Evolutionary conservation across 2,329 filamentous ascomycete genomes (phyloP).

Genomic region (Penicillium frequentans): DNA sequence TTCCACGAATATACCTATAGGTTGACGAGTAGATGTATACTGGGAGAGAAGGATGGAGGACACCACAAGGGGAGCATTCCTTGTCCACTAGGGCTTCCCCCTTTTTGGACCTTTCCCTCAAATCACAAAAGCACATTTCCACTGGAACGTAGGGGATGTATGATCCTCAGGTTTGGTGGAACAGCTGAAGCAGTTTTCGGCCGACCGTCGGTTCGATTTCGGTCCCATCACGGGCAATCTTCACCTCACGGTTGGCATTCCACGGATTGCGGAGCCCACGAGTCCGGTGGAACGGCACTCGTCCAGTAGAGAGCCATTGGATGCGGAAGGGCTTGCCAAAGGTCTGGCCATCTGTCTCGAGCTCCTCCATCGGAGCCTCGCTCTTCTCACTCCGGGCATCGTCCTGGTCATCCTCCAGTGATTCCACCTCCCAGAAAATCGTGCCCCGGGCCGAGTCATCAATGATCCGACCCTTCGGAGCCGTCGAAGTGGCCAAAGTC

Average conservation of each 20-base stretch:
- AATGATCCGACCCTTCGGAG: slow-evolving; percentile 82
- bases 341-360: slow-evolving; percentile 56
- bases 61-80: neutral
- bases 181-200: slow-evolving; percentile 73
- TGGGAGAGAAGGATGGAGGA: neutral
- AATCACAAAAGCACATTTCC: neutral
- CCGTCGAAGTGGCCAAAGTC: slow-evolving; percentile 74
- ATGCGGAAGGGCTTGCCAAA: slow-evolving; percentile 92
- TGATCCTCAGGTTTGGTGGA: slow-evolving; percentile 53
- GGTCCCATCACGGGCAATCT: slow-evolving; percentile 92
- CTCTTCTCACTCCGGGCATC: slow-evolving; percentile 43
- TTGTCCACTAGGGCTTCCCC: neutral
- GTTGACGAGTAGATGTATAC: neutral
- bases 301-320: slow-evolving; percentile 82
- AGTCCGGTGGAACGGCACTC: slow-evolving; percentile 85
- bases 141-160: no score
- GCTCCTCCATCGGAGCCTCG: slow-evolving; percentile 50
- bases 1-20: neutral
- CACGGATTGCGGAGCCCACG: slow-evolving; percentile 85
- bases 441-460: slow-evolving; percentile 92
- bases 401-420: slow-evolving; percentile 47
- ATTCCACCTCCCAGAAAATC: slow-evolving; percentile 91
- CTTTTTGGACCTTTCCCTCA: neutral
- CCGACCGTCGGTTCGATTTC: slow-evolving; percentile 85
- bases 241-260: slow-evolving; percentile 94